Evolutionary conservation across 1,139 yeast genomes (phyloP), one percentile per base, ranked within the genome.

Genomic region (Hyphopichia fennica): DNA sequence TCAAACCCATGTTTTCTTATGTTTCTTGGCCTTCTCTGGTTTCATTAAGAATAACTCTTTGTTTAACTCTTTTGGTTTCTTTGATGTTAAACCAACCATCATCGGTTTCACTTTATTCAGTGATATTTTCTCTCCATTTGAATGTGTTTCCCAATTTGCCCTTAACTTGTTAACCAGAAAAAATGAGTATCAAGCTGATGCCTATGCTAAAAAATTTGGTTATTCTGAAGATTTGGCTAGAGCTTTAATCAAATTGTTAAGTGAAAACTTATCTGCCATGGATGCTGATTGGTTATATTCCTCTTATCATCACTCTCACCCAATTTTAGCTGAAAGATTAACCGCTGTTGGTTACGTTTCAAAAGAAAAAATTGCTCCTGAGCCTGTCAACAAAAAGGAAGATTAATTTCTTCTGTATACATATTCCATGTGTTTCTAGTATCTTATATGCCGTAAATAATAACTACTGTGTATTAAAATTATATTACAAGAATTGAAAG

Each of bases 111-210:
- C 84, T 52, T 73, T 90, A 48, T 87, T 86, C 59, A 72, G 76
- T 45, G 95, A 88, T 57, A 73, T 90, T 46, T 76, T 85, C 54
- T 79, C 81, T 47, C 98, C 99, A 11, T 54, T 90, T 36, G 91
- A 86, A 57, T 79, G 88, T 49, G 62, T 79, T 19, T 63, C 85
- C 59, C 79, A 82, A 47, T 89, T 90, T 54, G 67, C 69, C 30
- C 77, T 79, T 72, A 86, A 88, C 61, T 68, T 83, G 44, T 62
- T 88, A 44, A 81, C 91, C 13, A 85, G 99, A 76, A 81, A 82
- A 55, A 86, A 85, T 54, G 99, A 93, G 69, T 93, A 84, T 57
- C 90, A 93, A 66, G 99, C 99, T 18, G 98, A 93, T 62, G 81
- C 76, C 43, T 91, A 79, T 59, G 97, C 98, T 10, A 81, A 79